phyloP scores from a whole-genome alignment of 192 early-diverging fungal species.

The Mortierella antarctica region DNA sequence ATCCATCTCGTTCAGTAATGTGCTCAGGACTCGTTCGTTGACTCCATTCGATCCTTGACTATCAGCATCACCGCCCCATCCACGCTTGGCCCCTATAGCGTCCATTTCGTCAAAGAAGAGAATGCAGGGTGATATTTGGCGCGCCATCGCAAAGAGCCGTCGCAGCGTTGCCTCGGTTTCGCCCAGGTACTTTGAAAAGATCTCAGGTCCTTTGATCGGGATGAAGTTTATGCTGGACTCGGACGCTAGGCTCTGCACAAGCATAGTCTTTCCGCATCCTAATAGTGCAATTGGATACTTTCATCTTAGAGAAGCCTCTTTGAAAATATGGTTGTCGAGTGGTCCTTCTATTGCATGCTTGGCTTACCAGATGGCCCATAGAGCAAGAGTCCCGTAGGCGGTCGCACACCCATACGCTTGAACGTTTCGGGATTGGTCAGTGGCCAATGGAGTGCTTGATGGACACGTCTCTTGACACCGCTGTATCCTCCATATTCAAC shows the following conservation, averaged over 20 bases:
- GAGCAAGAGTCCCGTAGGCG: conserved; percentile 87
- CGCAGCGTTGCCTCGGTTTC: conserved; percentile 89
- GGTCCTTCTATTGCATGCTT: neutral
- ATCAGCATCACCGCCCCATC: conserved; percentile 59
- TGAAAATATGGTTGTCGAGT: neutral
- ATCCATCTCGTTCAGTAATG: conserved; percentile 98
- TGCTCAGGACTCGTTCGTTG: conserved; percentile 90
- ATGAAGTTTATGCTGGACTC: conserved; percentile 87
- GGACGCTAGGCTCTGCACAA: conserved; percentile 83
- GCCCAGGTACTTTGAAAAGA: conserved; percentile 97
- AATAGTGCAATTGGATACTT: neutral
- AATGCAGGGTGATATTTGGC: conserved; percentile 87
- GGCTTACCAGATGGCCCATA: conserved; percentile 86
- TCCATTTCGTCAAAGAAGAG: conserved; percentile 97
- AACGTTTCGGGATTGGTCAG: conserved; percentile 65
- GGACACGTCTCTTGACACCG: conserved; percentile 64
- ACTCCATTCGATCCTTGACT: conserved; percentile 78
- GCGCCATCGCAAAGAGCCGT: conserved; percentile 85
- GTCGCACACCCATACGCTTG: conserved; percentile 71
- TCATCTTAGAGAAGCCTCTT: neutral
- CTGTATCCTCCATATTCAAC: conserved; percentile 81
- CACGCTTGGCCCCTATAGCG: conserved; percentile 86
- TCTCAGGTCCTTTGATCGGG: conserved; percentile 82
- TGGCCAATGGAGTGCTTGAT: conserved; percentile 70
- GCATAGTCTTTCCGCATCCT: conserved; percentile 92